Conservation (phyloP, 352 stramenopile species). For the Blastocystis sp. region DNA sequence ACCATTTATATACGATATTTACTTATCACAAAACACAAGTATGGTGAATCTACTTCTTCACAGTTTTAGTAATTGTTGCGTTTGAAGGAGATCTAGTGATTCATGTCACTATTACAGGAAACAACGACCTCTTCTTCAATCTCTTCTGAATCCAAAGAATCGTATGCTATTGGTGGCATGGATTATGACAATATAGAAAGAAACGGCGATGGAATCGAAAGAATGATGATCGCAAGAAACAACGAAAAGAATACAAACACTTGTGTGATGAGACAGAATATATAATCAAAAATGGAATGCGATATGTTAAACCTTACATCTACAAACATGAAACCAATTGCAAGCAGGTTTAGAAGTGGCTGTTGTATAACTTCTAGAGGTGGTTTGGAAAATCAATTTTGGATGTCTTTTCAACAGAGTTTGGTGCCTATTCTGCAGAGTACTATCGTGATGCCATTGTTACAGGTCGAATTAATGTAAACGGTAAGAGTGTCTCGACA, state of each 20-base stretch:
- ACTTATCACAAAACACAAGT: too few species aligned
- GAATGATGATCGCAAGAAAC: slow-evolving; percentile 55
- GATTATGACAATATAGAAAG: background rate
- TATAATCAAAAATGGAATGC: slow-evolving; percentile 41
- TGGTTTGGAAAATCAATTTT: slow-evolving; percentile 51
- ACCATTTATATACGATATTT: background rate
- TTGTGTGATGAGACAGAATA: slow-evolving; percentile 55
- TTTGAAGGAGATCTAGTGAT: too few species aligned
- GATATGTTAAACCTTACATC: slow-evolving; percentile 64
- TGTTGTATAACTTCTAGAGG: background rate
- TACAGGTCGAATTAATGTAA: slow-evolving; percentile 41
- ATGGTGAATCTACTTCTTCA: too few species aligned
- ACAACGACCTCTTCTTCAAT: too few species aligned
- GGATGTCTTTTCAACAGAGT: slow-evolving; percentile 58
- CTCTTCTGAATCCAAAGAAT: too few species aligned
- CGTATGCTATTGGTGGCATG: too few species aligned
- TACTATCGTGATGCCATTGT: slow-evolving; percentile 63
- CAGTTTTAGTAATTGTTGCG: too few species aligned
- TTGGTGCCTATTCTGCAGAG: slow-evolving; percentile 60
- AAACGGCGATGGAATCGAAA: background rate
- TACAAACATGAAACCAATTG: slow-evolving; percentile 65
- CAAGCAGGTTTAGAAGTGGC: slow-evolving; percentile 6
- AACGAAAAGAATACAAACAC: slow-evolving; percentile 57
- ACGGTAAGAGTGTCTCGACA: background rate
- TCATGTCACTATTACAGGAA: too few species aligned